Conservation (phyloP, 23 red algal species). For the Pyropia yezoensis region DNA sequence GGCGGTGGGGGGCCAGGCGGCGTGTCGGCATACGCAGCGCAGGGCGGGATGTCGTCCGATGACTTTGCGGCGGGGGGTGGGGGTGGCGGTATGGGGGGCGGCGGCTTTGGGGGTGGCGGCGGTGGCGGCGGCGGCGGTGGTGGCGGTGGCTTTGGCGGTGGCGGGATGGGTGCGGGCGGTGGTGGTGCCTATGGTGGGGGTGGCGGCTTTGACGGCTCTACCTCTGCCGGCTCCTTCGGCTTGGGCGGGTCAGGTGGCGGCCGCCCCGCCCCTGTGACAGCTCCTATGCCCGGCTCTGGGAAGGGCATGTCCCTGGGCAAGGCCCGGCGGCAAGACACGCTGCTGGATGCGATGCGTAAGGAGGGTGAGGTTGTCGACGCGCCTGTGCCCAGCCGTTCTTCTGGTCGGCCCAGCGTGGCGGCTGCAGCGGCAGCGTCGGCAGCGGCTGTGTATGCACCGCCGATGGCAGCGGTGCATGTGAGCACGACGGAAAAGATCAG, state of each 20-base stretch:
- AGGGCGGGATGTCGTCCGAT: constrained; percentile 51
- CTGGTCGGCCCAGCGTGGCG: background rate
- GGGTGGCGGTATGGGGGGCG: constrained; percentile 22
- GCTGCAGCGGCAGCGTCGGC: constrained; percentile 51
- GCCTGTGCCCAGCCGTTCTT: constrained; percentile 13
- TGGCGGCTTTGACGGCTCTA: constrained; percentile 11
- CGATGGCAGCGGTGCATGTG: constrained; percentile 74
- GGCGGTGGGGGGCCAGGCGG: constrained; percentile 27
- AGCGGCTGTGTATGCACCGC: constrained; percentile 36
- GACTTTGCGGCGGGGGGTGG: constrained; percentile 7
- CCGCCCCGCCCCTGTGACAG: constrained; percentile 14
- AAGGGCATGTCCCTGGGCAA: constrained; percentile 86
- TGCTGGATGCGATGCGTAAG: constrained; percentile 70
- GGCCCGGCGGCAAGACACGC: constrained; percentile 32
- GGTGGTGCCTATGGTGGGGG: constrained; percentile 18
- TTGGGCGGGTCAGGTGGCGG: constrained; percentile 21
- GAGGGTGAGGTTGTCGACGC: constrained; percentile 87
- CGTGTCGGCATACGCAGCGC: constrained; percentile 41
- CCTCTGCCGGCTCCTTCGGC: background rate
- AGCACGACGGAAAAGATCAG: constrained; percentile 60
- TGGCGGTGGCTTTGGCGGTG: constrained; percentile 4
- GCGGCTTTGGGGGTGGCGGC: constrained; percentile 20
- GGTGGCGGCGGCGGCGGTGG: background rate
- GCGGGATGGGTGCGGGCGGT: background rate
- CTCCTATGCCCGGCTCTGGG: constrained; percentile 32